Conservation (phyloP, 768 basidiomycete species). For the Collybia mongolica region DNA sequence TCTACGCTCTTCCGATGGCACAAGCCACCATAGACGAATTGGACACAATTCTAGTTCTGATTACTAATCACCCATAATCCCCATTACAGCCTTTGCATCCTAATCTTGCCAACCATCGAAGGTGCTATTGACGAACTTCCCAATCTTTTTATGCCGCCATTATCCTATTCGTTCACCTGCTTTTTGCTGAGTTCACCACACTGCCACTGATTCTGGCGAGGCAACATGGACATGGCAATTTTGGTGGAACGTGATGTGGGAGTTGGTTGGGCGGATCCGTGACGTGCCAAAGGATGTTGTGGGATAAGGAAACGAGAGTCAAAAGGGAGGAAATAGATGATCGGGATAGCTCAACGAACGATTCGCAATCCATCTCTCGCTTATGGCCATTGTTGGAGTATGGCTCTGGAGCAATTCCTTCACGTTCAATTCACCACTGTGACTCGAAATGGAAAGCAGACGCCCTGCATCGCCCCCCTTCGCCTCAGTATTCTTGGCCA, state of each 20-base stretch:
- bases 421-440: background rate
- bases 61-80: slow-evolving; percentile 7
- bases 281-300: too few species aligned
- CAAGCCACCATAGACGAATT: slow-evolving; percentile 18
- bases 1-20: slow-evolving; percentile 19
- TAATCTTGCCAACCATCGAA: background rate
- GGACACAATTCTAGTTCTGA: slow-evolving; percentile 5
- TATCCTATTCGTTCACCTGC: slow-evolving; percentile 1
- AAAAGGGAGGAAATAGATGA: too few species aligned
- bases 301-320: too few species aligned
- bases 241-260: too few species aligned
- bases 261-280: too few species aligned
- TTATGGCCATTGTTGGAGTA: slow-evolving; percentile 7
- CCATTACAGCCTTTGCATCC: slow-evolving; percentile 1
- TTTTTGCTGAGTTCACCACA: slow-evolving; percentile 3
- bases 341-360: too few species aligned
- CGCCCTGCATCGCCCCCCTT: too few species aligned
- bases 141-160: slow-evolving; percentile 1
- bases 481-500: too few species aligned
- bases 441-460: too few species aligned
- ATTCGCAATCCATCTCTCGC: slow-evolving; percentile 1
- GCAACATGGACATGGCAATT: too few species aligned
- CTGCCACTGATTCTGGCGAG: too few species aligned
- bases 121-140: background rate
- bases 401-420: slow-evolving; percentile 6